Conservation (phyloP, 179 eudicot genomes). For the Corrigiola litoralis region DNA sequence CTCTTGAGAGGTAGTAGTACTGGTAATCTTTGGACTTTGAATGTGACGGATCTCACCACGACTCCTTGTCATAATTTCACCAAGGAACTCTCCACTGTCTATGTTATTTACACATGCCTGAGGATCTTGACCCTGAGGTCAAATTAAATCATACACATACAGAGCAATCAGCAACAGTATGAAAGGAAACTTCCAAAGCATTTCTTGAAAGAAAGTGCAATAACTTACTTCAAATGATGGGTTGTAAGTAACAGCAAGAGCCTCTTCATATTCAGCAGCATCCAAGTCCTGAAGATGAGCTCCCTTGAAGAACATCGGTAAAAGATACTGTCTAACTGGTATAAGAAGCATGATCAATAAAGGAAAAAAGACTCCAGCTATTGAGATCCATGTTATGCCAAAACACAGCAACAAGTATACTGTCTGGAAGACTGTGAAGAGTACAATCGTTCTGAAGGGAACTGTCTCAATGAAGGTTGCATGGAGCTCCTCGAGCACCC, state of each 20-base stretch:
- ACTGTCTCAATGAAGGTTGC: slow-evolving; percentile 88
- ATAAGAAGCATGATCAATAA: slow-evolving; percentile 92
- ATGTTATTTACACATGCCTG: slow-evolving; percentile 24
- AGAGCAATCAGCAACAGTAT: background rate
- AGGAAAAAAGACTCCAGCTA: slow-evolving; percentile 96
- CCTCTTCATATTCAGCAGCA: slow-evolving; percentile 93
- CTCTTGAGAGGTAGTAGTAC: slow-evolving; percentile 47
- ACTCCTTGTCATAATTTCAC: slow-evolving; percentile 78
- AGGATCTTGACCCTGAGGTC: slow-evolving; percentile 47
- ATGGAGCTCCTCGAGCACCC: slow-evolving; percentile 80
- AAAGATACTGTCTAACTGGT: slow-evolving; percentile 82
- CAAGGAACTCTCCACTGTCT: slow-evolving; percentile 68
- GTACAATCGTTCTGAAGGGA: slow-evolving; percentile 77
- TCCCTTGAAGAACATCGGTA: slow-evolving; percentile 77
- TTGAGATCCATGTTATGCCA: slow-evolving; percentile 94
- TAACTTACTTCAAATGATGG: slow-evolving; percentile 60
- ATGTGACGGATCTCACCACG: slow-evolving; percentile 80
- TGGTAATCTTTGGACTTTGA: slow-evolving; percentile 67
- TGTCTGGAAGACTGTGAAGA: slow-evolving; percentile 84
- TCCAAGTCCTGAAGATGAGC: slow-evolving; percentile 95
- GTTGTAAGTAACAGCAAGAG: slow-evolving; percentile 60
- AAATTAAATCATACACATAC: background rate
- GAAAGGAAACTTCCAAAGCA: background rate
- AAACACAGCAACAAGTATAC: slow-evolving; percentile 76
- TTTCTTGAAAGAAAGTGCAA: background rate